Base-by-base conservation (phyloP, 108 stramenopile species). In the Nitzschia sp. region DNA sequence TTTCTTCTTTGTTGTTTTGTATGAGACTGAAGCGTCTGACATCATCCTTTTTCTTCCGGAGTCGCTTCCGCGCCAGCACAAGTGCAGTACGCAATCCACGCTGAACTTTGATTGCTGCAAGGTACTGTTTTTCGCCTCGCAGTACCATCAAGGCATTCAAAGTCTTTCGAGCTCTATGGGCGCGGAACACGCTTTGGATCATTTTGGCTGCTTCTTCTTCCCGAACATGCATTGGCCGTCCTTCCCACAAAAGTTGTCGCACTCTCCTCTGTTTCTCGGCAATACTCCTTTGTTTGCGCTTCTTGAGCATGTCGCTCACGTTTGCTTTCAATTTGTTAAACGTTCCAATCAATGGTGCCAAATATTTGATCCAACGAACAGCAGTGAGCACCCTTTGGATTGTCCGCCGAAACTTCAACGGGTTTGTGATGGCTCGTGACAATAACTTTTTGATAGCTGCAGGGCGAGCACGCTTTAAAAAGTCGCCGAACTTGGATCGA, bases 281-380 rank as follows among this genome's bases (percentile, higher is more conserved):
- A 15, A 53, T 55, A 30, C 54, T 25, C 6, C 66, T 71, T 70
- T 87, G 89, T 36, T 58, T 57, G 19, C 60, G 57, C 38, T 82
- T 85, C 35, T 66, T 78, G 19, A 70, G 34, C 58, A 86, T 71
- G 34, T 88, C 85, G 1, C 69, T 26, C 9, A 76, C 21, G 47
- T 85, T 80, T 26, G 71, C 84, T n/a, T 71, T 35, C 26, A 93
- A 56, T 52, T 90, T 90, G 47, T 88, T 88, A 35, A 72, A 73
- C 13, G 84, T 76, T 9, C 82, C 87, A 30, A 90, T 54, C 6
- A 93, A 66, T 0, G 92, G 92, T 15, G 73, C 79, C 1, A 82
- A 31, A 62, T 87, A 93, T 59, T 87, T 90, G 17, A 71, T 47
- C 81, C 83, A 90, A 25, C 87, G 83, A 1, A 90, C 32, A 0